Evolutionary conservation across 2,329 filamentous ascomycete species (phyloP).

Genomic region (Dactylonectria macrodidyma): DNA sequence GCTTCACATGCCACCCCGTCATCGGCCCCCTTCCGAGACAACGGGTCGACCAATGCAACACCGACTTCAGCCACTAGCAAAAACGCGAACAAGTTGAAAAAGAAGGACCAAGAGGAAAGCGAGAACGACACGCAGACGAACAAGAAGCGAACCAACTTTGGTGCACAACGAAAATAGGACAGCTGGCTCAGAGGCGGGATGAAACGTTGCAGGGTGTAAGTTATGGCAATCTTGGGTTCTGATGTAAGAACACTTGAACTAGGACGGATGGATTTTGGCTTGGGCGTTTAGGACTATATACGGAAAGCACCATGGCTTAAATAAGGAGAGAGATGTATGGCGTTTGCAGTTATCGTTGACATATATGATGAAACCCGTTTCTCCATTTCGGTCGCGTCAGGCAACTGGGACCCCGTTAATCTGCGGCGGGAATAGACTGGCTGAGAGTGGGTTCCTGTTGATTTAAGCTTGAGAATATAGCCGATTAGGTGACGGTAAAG

Average conservation of each 20-base stretch:
- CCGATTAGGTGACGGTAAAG: background rate
- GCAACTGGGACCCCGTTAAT: background rate
- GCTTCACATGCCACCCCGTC: constrained; percentile 59
- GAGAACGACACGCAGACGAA: constrained; percentile 69
- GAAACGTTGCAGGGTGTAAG: background rate
- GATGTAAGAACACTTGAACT: background rate
- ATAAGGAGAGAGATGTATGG: background rate
- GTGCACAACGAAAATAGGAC: constrained; percentile 64
- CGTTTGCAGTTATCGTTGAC: constrained; percentile 3
- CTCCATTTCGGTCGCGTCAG: background rate
- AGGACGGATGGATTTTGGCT: background rate
- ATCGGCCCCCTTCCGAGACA: constrained; percentile 67
- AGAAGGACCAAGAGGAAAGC: constrained; percentile 70
- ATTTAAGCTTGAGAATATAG: background rate
- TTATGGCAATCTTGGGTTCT: background rate
- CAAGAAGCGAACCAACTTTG: constrained; percentile 73
- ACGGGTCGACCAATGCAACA: constrained; percentile 67
- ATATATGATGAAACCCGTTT: background rate
- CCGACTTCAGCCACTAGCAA: constrained; percentile 67
- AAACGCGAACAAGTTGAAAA: constrained; percentile 66
- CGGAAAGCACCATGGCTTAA: constrained; percentile 1
- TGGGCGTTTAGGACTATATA: constrained; percentile 21
- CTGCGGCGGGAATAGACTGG: background rate
- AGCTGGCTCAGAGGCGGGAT: background rate
- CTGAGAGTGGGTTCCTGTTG: background rate